A percentile compares a stretch with the other conserved stretches of the same genome.
Evolutionary conservation across 441 rosid genomes (phyloP).

Genomic region (Aquilaria agallochum): DNA sequence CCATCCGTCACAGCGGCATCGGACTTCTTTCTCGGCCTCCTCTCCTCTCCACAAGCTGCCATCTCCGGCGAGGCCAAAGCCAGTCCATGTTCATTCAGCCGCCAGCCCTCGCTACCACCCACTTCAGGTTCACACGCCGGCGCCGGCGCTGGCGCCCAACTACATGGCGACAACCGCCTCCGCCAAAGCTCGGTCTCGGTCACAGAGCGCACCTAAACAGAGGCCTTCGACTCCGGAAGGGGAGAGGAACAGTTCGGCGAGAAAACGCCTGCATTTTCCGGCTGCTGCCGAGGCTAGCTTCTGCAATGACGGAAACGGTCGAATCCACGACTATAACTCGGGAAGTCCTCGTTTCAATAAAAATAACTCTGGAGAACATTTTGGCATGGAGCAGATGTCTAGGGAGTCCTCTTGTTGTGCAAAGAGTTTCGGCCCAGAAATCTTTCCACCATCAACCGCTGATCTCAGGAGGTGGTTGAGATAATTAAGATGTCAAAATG

Average conservation of each 20-base stretch:
- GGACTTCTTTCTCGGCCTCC: conserved; percentile 19
- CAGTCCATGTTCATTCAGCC: conserved; percentile 18
- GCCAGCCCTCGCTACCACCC: conserved; percentile 22
- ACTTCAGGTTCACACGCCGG: background rate
- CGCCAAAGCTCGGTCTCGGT: conserved; percentile 35
- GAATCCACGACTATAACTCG: background rate
- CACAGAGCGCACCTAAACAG: conserved; percentile 45
- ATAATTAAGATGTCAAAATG: background rate
- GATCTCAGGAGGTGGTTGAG: conserved; percentile 20
- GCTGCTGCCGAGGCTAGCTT: conserved; percentile 8
- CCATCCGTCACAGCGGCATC: conserved; percentile 11
- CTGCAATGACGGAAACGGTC: background rate
- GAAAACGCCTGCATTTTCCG: conserved; percentile 37
- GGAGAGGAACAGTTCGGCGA: conserved; percentile 22
- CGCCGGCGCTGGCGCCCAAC: conserved; percentile 25
- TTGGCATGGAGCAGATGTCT: conserved; percentile 16
- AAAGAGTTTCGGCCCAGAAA: conserved; percentile 20
- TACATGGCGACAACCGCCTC: conserved; percentile 58
- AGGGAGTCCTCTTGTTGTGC: conserved; percentile 17
- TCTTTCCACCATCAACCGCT: conserved; percentile 19
- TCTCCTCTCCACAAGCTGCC: conserved; percentile 26
- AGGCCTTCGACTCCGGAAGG: conserved; percentile 27
- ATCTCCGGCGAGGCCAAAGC: conserved; percentile 19
- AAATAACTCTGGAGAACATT: conserved; percentile 5
- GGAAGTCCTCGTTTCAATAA: conserved; percentile 9